Evolutionary conservation across 345 rosid species (phyloP).

Genomic region (Psidium guajava): DNA sequence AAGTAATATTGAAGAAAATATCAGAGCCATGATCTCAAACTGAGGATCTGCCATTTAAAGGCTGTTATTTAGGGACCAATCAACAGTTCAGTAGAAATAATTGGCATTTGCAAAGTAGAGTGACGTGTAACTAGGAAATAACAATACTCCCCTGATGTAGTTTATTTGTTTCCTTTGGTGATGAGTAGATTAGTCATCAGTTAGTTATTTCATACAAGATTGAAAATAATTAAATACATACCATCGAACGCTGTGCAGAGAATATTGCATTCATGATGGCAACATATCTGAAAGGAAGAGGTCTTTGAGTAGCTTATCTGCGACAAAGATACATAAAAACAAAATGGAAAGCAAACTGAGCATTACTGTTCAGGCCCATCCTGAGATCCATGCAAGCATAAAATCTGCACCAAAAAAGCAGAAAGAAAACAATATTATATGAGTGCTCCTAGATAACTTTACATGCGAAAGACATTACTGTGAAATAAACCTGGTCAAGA

Average conservation of each 20-base stretch:
- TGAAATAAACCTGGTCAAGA: neutral
- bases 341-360: slow-evolving; percentile 3
- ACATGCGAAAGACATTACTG: neutral
- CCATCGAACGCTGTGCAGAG: slow-evolving; percentile 91
- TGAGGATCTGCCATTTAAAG: neutral
- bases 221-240: slow-evolving; percentile 9
- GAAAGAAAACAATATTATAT: neutral
- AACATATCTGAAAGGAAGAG: slow-evolving; percentile 60
- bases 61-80: neutral
- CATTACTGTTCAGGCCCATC: slow-evolving; percentile 96
- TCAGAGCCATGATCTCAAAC: neutral
- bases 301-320: slow-evolving; percentile 1
- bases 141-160: neutral
- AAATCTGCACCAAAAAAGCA: slow-evolving; percentile 43
- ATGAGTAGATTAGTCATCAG: neutral
- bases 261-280: slow-evolving; percentile 95
- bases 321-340: neutral
- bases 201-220: neutral
- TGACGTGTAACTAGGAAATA: neutral
- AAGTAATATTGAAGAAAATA: neutral
- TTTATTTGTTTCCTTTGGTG: neutral
- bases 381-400: slow-evolving; percentile 95
- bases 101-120: neutral
- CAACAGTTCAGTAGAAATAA: neutral
- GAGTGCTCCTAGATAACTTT: neutral